Percentiles rank a stretch among this genome's conserved stretches.
These are phyloP conservation scores for Chenopodium formosanum DNA, from an alignment of 148 eudicot genomes.

Conservation along the genomic window DNA sequence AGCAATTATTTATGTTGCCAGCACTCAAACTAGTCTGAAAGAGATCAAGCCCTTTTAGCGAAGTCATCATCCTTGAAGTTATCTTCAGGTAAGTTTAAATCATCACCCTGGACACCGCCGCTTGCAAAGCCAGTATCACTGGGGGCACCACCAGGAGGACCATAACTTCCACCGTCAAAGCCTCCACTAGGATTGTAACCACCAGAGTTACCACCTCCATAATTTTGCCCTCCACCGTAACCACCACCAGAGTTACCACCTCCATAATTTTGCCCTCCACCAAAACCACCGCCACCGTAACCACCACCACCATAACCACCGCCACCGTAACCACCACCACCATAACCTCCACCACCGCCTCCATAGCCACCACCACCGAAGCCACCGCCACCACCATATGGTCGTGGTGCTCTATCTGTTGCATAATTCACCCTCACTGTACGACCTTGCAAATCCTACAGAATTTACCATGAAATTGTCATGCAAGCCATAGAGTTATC, in stretches of 20 bases:
- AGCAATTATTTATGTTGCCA: background rate
- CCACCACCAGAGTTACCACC: slow-evolving; percentile 35
- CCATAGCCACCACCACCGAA: slow-evolving; percentile 33
- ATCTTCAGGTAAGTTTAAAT: slow-evolving; percentile 26
- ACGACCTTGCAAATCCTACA: slow-evolving; percentile 84
- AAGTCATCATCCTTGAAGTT: slow-evolving; percentile 26
- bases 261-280: slow-evolving; percentile 24
- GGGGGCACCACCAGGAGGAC: slow-evolving; percentile 28
- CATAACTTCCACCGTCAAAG: slow-evolving; percentile 19
- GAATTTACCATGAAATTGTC: background rate
- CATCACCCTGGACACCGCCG: slow-evolving; percentile 35
- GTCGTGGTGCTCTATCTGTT: slow-evolving; percentile 61
- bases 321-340: slow-evolving; percentile 30
- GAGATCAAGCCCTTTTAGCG: slow-evolving; percentile 30
- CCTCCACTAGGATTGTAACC: slow-evolving; percentile 23
- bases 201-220: slow-evolving; percentile 30
- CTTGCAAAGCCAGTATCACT: slow-evolving; percentile 30
- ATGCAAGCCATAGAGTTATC: background rate
- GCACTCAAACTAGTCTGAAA: background rate
- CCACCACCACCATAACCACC: slow-evolving; percentile 38
- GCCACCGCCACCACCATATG: slow-evolving; percentile 31
- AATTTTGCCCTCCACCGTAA: slow-evolving; percentile 28
- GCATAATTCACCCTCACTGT: slow-evolving; percentile 68
- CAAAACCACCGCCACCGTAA: slow-evolving; percentile 24
- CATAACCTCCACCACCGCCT: slow-evolving; percentile 34